These are phyloP conservation scores for Ambrosia trifida DNA, from an alignment of 129 eudicot species.

Conservation along the genomic window DNA sequence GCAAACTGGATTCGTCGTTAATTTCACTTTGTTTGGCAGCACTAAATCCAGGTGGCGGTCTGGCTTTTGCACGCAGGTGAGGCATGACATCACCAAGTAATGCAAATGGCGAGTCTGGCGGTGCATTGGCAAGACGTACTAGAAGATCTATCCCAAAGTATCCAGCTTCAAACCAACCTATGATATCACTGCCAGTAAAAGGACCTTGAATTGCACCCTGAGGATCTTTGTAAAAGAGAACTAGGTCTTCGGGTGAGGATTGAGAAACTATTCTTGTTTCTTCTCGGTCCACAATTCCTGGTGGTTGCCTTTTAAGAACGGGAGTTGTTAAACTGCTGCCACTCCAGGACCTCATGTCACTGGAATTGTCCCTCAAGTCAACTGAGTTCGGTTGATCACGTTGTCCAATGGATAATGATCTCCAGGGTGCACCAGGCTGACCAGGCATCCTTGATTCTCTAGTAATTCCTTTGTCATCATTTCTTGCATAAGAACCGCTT, in stretches of 20 bases:
- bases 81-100: slow-evolving; percentile 98
- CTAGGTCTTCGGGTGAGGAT: slow-evolving; percentile 79
- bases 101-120: slow-evolving; percentile 62
- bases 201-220: slow-evolving; percentile 97
- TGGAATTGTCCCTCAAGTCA: slow-evolving; percentile 44
- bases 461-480: slow-evolving; percentile 41
- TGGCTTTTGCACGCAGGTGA: slow-evolving; percentile 81
- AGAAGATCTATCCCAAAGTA: slow-evolving; percentile 87
- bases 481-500: slow-evolving; percentile 35
- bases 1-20: slow-evolving; percentile 42
- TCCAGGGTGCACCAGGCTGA: slow-evolving; percentile 57
- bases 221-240: slow-evolving; percentile 90
- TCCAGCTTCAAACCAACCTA: slow-evolving; percentile 97
- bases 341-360: slow-evolving; percentile 36
- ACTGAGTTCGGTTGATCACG: slow-evolving; percentile 34
- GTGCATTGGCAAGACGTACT: slow-evolving; percentile 80
- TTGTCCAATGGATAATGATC: slow-evolving; percentile 51
- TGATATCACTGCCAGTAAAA: slow-evolving; percentile 81
- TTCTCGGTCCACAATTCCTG: slow-evolving; percentile 59
- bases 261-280: slow-evolving; percentile 54
- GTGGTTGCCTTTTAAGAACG: slow-evolving; percentile 49
- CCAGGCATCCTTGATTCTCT: slow-evolving; percentile 49
- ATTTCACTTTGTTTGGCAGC: slow-evolving; percentile 64
- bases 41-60: slow-evolving; percentile 92
- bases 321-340: slow-evolving; percentile 38